Conservation (phyloP, 1,139 yeast genomes). For the Zygoascus meyerae region DNA sequence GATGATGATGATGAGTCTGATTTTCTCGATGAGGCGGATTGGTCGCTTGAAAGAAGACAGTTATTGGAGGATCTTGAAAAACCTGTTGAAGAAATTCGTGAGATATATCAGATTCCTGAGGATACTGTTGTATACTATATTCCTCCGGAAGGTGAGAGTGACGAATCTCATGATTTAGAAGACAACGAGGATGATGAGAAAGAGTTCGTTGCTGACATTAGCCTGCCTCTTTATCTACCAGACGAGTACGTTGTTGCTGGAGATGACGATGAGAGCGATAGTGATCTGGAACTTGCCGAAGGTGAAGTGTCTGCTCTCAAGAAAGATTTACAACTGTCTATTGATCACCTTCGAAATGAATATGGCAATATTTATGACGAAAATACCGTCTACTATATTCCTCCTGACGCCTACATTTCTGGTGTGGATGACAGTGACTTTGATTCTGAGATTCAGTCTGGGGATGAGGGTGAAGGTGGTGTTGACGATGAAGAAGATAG, state of each 20-base stretch:
- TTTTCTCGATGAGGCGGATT: not conserved
- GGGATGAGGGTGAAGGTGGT: slow-evolving; percentile 1
- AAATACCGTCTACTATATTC: too few species aligned
- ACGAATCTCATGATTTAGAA: slow-evolving; percentile 3
- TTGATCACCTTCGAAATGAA: too few species aligned
- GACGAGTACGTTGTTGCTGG: slow-evolving; percentile 6
- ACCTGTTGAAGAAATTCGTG: not conserved
- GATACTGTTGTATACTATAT: not conserved
- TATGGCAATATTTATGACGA: too few species aligned
- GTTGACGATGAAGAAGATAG: slow-evolving; percentile 5
- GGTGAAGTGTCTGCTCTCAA: not conserved
- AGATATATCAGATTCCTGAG: not conserved
- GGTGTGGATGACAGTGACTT: slow-evolving; percentile 10
- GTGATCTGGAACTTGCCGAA: slow-evolving; percentile 1
- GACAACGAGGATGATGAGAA: slow-evolving; percentile 9
- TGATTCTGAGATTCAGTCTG: slow-evolving; percentile 1
- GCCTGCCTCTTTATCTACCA: not conserved
- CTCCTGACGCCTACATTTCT: too few species aligned
- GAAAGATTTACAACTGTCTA: not conserved
- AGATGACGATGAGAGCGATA: slow-evolving; percentile 10
- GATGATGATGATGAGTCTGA: slow-evolving; percentile 2
- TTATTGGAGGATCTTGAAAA: not conserved
- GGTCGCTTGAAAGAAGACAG: not conserved
- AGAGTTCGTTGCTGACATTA: not conserved
- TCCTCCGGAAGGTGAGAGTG: slow-evolving; percentile 5